Evolutionary conservation across 495 filamentous ascomycete genomes (phyloP), one percentile per base, ranked within the genome.

Genomic region (Chaetomidium leptoderma): DNA sequence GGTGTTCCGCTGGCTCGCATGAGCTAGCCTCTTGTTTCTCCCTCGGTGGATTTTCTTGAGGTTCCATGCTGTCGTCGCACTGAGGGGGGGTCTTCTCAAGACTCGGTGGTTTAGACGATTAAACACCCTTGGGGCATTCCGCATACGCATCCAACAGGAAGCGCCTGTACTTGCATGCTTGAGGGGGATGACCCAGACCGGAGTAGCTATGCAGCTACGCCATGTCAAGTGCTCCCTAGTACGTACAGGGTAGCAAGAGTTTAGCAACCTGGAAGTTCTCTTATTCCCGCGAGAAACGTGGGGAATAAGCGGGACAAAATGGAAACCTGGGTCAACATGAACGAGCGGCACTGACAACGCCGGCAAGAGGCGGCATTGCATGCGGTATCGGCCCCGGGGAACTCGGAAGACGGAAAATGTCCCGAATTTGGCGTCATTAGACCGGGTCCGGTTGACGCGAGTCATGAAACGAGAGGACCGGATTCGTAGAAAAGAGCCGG

Each of bases 271-370:
- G 36, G 23, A 27, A 39, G 44, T 30, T 33, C n/a, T 42, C 8
- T 51, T 52, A 58, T 58, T 58, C 36, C 56, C 56, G 47, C 40
- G 39, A 52, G 47, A 9, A 14, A 6, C 56, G 56, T 58, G 56
- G 56, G 29, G 47, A 52, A 52, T 37, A 52, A 52, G 56, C 56
- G 47, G 56, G 48, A 51, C 56, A 37, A 5, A 16, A 16, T 6
- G 16, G 16, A n/a, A 29, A 27, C 23, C n/a, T 5, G 29, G 32
- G 40, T 42, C 27, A 43, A 11, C 52, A 19, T 39, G 3, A 17
- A 21, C 42, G 32, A 48, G 47, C 40, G 43, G 43, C 23, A 29
- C 13, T 46, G 30, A 29, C 21, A 19, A 30, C 17, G 27, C 19
- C 55, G 55, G 46, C 32, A 30, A 0, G 16, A 27, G 23, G 27